Evolutionary conservation across 352 stramenopile genomes (phyloP).

Genomic region (Pythium aquatile): DNA sequence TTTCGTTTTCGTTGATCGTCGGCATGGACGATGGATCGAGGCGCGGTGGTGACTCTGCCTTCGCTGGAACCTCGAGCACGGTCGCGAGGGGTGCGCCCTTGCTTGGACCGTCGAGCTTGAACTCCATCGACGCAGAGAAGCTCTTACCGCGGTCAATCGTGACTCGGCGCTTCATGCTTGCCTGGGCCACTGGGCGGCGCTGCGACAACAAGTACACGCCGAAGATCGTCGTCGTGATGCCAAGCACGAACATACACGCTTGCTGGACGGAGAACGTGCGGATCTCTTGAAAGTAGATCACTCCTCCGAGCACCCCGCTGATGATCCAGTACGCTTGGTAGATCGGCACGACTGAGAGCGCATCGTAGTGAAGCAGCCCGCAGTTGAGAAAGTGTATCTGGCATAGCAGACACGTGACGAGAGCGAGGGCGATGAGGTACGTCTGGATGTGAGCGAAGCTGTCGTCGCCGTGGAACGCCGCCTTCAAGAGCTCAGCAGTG

Average conservation of each 20-base stretch:
- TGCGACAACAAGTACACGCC: slow-evolving; percentile 83
- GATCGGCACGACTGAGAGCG: slow-evolving; percentile 79
- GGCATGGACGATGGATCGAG: slow-evolving; percentile 23
- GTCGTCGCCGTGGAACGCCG: slow-evolving; percentile 59
- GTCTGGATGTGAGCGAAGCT: slow-evolving; percentile 60
- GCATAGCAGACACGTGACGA: slow-evolving; percentile 57
- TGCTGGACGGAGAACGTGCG: slow-evolving; percentile 71
- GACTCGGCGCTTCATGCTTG: slow-evolving; percentile 52
- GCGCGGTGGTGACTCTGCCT: slow-evolving; percentile 13
- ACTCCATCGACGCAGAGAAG: slow-evolving; percentile 44
- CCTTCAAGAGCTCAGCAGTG: slow-evolving; percentile 71
- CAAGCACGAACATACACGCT: slow-evolving; percentile 80
- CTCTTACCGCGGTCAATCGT: slow-evolving; percentile 60
- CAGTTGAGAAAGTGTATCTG: slow-evolving; percentile 85
- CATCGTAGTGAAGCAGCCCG: slow-evolving; percentile 75
- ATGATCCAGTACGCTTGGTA: slow-evolving; percentile 91
- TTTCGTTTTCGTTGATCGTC: slow-evolving; percentile 38
- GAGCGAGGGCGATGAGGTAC: slow-evolving; percentile 64
- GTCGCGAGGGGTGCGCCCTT: slow-evolving; percentile 23
- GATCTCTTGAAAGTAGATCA: slow-evolving; percentile 92
- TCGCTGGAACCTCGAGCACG: slow-evolving; percentile 27
- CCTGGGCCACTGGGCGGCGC: slow-evolving; percentile 46
- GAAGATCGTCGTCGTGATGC: slow-evolving; percentile 77
- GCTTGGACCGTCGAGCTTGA: slow-evolving; percentile 26
- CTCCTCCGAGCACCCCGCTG: slow-evolving; percentile 81